phyloP scores from a whole-genome alignment of 2,329 filamentous ascomycete species.

The Diaporthe australafricana region DNA sequence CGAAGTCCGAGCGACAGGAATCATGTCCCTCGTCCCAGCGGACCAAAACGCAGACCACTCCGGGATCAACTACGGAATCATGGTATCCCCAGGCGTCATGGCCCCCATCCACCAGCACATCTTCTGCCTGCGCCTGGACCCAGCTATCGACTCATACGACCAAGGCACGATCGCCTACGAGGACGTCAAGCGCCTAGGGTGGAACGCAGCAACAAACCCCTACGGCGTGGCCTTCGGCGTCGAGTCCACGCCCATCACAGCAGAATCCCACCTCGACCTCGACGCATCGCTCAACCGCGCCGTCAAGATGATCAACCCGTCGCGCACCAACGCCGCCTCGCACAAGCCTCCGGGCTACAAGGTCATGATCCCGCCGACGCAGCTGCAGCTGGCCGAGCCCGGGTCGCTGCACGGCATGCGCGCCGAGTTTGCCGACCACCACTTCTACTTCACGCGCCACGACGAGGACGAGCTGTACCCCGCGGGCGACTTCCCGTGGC shows the following conservation, averaged over 20 bases:
- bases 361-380: slow-evolving; percentile 65
- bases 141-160: slow-evolving; percentile 67
- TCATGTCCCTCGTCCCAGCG: slow-evolving; percentile 65
- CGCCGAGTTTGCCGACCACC: slow-evolving; percentile 51
- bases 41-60: slow-evolving; percentile 66
- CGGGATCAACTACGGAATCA: slow-evolving; percentile 64
- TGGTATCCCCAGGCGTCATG: slow-evolving; percentile 71
- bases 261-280: slow-evolving; percentile 59
- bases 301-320: slow-evolving; percentile 69
- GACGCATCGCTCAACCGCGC: slow-evolving; percentile 59
- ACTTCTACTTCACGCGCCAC: slow-evolving; percentile 51
- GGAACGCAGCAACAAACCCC: slow-evolving; percentile 54
- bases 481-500: slow-evolving; percentile 52
- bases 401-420: slow-evolving; percentile 49
- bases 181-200: slow-evolving; percentile 66
- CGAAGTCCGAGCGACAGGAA: slow-evolving; percentile 50
- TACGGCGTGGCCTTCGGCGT: slow-evolving; percentile 63
- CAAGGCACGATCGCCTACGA: slow-evolving; percentile 68
- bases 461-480: slow-evolving; percentile 52
- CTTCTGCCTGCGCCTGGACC: slow-evolving; percentile 74
- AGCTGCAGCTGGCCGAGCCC: slow-evolving; percentile 64
- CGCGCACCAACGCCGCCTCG: slow-evolving; percentile 63
- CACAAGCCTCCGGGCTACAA: slow-evolving; percentile 67
- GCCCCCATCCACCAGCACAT: slow-evolving; percentile 81
- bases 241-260: slow-evolving; percentile 57